Conservation (phyloP, 768 basidiomycete species). For the Cystoderma amianthinum region DNA sequence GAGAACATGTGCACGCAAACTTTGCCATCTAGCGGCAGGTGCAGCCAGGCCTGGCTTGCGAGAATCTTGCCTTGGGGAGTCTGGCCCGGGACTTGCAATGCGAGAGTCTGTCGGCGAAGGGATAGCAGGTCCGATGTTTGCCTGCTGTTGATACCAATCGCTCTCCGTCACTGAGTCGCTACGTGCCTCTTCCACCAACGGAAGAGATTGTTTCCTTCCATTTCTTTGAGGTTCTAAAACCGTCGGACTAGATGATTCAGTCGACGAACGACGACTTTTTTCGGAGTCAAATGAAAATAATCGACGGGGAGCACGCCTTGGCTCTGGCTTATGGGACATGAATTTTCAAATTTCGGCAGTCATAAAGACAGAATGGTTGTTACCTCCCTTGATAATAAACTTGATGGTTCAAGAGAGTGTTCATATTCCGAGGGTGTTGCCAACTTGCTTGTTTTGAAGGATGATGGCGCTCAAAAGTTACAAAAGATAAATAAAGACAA, state of each 20-base stretch:
- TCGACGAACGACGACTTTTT: slow-evolving; percentile 6
- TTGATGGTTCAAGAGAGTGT: too few species aligned
- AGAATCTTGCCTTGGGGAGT: neutral
- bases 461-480: too few species aligned
- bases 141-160: too few species aligned
- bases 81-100: neutral
- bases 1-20: slow-evolving; percentile 47
- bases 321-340: slow-evolving; percentile 1
- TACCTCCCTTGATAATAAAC: too few species aligned
- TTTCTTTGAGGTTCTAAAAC: neutral
- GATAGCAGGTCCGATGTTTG: neutral
- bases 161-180: too few species aligned
- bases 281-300: slow-evolving; percentile 18
- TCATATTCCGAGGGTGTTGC: too few species aligned
- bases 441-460: too few species aligned
- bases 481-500: too few species aligned
- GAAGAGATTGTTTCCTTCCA: too few species aligned
- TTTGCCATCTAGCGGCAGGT: slow-evolving; percentile 43
- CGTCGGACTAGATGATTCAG: neutral
- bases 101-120: neutral
- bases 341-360: neutral
- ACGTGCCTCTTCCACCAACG: too few species aligned
- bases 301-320: slow-evolving; percentile 12
- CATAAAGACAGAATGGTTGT: too few species aligned
- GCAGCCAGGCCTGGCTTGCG: slow-evolving; percentile 18